Percentiles rank a stretch among this genome's conserved stretches.
Conservation (phyloP, 192 early-diverging fungal genomes). For the Backusella liffmaniae region DNA sequence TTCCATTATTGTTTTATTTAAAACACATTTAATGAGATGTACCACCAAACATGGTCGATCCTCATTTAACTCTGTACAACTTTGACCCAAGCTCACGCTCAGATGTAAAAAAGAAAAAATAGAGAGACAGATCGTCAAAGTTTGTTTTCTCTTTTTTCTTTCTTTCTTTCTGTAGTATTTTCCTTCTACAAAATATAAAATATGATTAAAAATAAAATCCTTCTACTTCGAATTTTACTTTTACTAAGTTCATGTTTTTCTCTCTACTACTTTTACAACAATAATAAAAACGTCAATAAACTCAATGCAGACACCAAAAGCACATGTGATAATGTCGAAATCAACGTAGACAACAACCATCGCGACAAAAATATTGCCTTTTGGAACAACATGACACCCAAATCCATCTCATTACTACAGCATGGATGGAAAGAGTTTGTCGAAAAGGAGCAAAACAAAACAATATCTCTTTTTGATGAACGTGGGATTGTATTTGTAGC, state of each 20-base stretch:
- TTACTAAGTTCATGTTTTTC: neutral
- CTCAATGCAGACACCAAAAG: neutral
- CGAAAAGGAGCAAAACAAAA: neutral
- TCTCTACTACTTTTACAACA: neutral
- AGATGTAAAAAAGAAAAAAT: neutral
- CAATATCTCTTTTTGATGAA: neutral
- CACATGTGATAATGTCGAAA: neutral
- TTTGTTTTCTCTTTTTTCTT: neutral
- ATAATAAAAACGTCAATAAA: neutral
- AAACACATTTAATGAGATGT: neutral
- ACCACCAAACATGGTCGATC: neutral
- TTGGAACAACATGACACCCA: constrained; percentile 19
- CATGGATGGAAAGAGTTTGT: constrained; percentile 31
- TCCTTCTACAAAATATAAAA: neutral
- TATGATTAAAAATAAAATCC: neutral
- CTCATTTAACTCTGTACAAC: neutral
- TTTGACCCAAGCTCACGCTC: neutral
- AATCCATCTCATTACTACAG: neutral
- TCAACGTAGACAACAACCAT: constrained; percentile 32
- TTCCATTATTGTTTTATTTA: neutral
- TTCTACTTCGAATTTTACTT: neutral
- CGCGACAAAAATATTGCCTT: constrained; percentile 11
- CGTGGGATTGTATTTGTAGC: constrained; percentile 35
- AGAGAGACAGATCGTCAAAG: neutral
- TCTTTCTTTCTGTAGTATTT: neutral